A percentile compares a stretch with the other conserved stretches of the same genome.
Evolutionary conservation across 2,329 filamentous ascomycete genomes (phyloP).

Genomic region (Elsinoe australis): DNA sequence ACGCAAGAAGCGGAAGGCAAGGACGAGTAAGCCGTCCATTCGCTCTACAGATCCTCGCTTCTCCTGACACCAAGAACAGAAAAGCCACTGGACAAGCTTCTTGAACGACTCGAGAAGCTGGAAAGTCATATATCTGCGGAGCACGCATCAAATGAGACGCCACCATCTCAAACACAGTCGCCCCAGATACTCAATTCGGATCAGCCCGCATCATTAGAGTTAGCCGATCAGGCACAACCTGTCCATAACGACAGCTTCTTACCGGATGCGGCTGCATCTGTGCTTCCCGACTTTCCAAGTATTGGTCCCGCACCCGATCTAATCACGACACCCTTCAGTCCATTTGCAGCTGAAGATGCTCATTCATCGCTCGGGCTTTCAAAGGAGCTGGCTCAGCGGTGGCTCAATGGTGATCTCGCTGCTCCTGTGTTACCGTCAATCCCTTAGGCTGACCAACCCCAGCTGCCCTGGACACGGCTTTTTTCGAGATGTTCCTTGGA

Average conservation of each 20-base stretch:
- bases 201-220: no score
- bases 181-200: no score
- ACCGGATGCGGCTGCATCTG: neutral
- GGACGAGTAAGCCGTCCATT: neutral
- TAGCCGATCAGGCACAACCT: no score
- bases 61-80: neutral
- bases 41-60: neutral
- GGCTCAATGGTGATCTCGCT: neutral
- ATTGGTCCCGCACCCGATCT: neutral
- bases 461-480: neutral
- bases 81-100: conserved; percentile 12
- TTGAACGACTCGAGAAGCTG: conserved; percentile 13
- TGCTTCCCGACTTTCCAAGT: neutral
- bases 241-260: neutral
- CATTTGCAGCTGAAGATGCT: neutral
- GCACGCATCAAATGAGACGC: neutral
- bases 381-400: neutral
- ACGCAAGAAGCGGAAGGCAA: conserved; percentile 4
- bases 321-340: neutral
- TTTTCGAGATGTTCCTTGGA: conserved; percentile 7
- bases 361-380: neutral
- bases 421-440: neutral
- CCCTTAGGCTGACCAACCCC: neutral
- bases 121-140: conserved; percentile 1
- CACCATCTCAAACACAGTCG: neutral